A percentile compares a stretch with the other conserved stretches of the same genome.
Conservation (phyloP, 1,284 basidiomycete genomes). For the Inonotus hispidus region DNA sequence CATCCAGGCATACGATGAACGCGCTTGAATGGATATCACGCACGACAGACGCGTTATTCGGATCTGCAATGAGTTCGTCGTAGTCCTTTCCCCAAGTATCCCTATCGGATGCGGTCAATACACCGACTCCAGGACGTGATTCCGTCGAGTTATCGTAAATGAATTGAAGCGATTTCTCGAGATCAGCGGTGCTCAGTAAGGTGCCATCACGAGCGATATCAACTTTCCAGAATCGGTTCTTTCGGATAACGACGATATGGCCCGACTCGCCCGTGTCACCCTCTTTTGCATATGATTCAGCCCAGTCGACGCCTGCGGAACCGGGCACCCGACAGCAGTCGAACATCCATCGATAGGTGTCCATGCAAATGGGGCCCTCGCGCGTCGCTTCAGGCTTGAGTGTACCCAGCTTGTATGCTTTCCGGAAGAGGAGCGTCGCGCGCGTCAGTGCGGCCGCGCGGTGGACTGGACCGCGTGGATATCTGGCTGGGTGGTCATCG, state of each 20-base stretch:
- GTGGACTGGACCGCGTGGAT: conserved; percentile 52
- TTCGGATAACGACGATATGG: conserved; percentile 74
- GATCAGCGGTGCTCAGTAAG: conserved; percentile 64
- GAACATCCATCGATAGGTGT: conserved; percentile 92
- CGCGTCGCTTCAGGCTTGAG: conserved; percentile 70
- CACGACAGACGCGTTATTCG: conserved; percentile 62
- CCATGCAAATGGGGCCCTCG: conserved; percentile 80
- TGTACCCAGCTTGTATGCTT: conserved; percentile 58
- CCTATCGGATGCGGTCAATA: conserved; percentile 72
- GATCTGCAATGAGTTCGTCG: conserved; percentile 45
- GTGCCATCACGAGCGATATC: conserved; percentile 49
- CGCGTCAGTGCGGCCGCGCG: conserved; percentile 73
- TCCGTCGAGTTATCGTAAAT: conserved; percentile 62
- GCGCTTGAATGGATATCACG: conserved; percentile 75
- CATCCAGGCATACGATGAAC: conserved; percentile 77
- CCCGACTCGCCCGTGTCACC: conserved; percentile 62
- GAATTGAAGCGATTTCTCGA: conserved; percentile 70
- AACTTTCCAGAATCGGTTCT: conserved; percentile 75
- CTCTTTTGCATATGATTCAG: conserved; percentile 59
- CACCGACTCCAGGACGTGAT: conserved; percentile 71
- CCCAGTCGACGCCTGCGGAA: conserved; percentile 66
- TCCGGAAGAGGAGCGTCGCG: conserved; percentile 68
- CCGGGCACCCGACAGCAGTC: conserved; percentile 85
- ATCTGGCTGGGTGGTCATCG: conserved; percentile 54
- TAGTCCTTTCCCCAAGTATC: conserved; percentile 86